Conservation (phyloP, 2,329 filamentous ascomycete species). For the Colletotrichum sp. region DNA sequence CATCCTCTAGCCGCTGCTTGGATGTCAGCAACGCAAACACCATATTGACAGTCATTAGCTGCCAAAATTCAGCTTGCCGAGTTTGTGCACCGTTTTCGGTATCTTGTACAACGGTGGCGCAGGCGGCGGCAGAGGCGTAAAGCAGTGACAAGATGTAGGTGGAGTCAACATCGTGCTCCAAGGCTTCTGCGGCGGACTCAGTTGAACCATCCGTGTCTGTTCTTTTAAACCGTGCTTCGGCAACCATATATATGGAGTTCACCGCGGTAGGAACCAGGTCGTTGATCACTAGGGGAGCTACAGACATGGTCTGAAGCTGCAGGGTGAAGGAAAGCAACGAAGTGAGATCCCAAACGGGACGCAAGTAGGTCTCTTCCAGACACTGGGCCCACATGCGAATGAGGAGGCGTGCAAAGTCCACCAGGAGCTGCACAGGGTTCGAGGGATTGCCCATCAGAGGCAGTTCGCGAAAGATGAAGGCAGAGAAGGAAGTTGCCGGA, state of each 20-base stretch:
- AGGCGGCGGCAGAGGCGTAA: slow-evolving; percentile 66
- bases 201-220: slow-evolving; percentile 49
- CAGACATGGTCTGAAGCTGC: slow-evolving; percentile 61
- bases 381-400: slow-evolving; percentile 73
- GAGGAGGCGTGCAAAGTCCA: slow-evolving; percentile 68
- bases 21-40: slow-evolving; percentile 70
- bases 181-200: slow-evolving; percentile 27
- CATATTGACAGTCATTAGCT: slow-evolving; percentile 67
- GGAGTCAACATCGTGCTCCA: slow-evolving; percentile 64
- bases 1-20: slow-evolving; percentile 67
- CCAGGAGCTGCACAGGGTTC: slow-evolving; percentile 59
- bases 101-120: slow-evolving; percentile 44
- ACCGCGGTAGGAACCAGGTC: slow-evolving; percentile 60
- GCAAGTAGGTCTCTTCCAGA: slow-evolving; percentile 64
- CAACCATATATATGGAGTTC: slow-evolving; percentile 63
- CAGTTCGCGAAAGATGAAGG: slow-evolving; percentile 71
- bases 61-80: slow-evolving; percentile 65
- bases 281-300: slow-evolving; percentile 63
- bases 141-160: slow-evolving; percentile 68
- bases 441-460: slow-evolving; percentile 56
- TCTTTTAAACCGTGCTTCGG: slow-evolving; percentile 58
- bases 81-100: slow-evolving; percentile 30
- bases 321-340: slow-evolving; percentile 69
- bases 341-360: slow-evolving; percentile 68
- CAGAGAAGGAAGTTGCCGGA: slow-evolving; percentile 65